Evolutionary conservation across 305 asterid species (phyloP).

Genomic region (Rubia balearica): DNA sequence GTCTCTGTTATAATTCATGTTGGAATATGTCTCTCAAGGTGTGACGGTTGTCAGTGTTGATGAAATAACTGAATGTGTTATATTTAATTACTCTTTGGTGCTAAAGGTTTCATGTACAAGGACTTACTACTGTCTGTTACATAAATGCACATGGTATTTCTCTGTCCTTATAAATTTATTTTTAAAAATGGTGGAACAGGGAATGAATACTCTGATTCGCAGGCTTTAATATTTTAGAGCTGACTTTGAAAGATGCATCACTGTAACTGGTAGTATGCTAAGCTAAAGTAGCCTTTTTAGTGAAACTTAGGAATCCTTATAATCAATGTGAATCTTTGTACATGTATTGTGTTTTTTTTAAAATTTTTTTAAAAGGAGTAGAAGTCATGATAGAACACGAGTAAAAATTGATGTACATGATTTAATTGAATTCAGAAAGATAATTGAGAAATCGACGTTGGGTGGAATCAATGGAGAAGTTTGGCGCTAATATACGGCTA

Average conservation of each 20-base stretch:
- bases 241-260: background rate
- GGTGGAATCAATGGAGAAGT: background rate
- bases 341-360: too few species aligned
- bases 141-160: background rate
- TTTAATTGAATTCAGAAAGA: background rate
- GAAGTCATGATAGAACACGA: too few species aligned
- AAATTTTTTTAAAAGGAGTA: too few species aligned
- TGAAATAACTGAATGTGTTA: background rate
- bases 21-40: background rate
- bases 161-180: background rate
- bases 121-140: background rate
- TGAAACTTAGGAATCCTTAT: background rate
- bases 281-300: constrained; percentile 2
- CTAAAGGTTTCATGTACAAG: background rate
- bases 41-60: background rate
- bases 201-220: background rate
- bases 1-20: background rate
- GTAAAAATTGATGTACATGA: too few species aligned
- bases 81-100: background rate
- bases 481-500: too few species aligned
- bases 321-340: background rate
- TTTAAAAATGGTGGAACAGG: background rate
- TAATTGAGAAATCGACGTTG: background rate
- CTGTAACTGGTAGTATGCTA: background rate
- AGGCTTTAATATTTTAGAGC: background rate